A percentile compares a stretch with the other conserved stretches of the same genome.
Evolutionary conservation across 1,284 basidiomycete species (phyloP).

Genomic region (Meira miltonrushii): DNA sequence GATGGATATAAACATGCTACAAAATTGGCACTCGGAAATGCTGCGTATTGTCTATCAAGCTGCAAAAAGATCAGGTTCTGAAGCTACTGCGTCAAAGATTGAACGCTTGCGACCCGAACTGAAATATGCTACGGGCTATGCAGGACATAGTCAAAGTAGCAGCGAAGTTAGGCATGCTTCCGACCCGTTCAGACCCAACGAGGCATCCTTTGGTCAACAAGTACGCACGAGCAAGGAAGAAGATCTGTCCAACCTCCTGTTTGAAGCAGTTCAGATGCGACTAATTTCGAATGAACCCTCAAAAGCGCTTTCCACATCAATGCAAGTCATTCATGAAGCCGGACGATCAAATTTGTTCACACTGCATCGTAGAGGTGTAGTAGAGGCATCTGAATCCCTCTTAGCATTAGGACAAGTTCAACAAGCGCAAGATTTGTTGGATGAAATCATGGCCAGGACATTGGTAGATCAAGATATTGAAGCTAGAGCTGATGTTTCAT

Average conservation of each 20-base stretch:
- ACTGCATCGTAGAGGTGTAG: not conserved
- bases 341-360: not conserved
- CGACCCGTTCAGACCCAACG: not conserved
- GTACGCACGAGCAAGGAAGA: not conserved
- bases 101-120: too few species aligned
- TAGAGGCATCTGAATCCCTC: conserved; percentile 1
- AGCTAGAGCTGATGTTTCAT: not conserved
- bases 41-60: too few species aligned
- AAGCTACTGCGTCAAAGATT: too few species aligned
- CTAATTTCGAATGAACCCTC: not conserved
- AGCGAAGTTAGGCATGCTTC: not conserved
- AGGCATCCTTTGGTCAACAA: conserved; percentile 6
- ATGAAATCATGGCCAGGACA: not conserved
- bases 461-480: not conserved
- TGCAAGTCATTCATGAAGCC: conserved; percentile 1
- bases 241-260: not conserved
- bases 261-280: not conserved
- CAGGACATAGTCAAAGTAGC: not conserved
- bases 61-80: too few species aligned
- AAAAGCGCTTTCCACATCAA: not conserved
- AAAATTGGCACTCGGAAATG: too few species aligned
- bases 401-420: not conserved
- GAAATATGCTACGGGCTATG: too few species aligned
- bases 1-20: too few species aligned
- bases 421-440: not conserved